Evolutionary conservation across 129 eudicot genomes (phyloP).

Genomic region (Lactuca saligna): DNA sequence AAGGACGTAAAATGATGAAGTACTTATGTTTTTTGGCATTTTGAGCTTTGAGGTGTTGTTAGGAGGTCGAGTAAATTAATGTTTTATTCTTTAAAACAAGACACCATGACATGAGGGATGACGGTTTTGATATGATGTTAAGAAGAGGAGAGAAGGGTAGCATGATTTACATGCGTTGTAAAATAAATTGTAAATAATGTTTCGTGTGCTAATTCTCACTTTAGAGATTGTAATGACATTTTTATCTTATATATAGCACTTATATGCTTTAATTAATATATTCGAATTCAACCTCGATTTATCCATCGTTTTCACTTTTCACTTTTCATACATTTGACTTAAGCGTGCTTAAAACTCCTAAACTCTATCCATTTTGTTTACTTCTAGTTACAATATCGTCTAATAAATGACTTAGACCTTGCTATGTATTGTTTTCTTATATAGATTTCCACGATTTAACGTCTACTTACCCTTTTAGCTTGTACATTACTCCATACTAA

Average conservation of each 20-base stretch:
- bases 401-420: neutral
- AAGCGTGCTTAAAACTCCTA: too few species aligned
- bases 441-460: too few species aligned
- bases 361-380: neutral
- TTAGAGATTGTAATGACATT: neutral
- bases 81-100: constrained; percentile 17
- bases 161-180: neutral
- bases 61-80: neutral
- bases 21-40: constrained; percentile 48
- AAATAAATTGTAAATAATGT: neutral
- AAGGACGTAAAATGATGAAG: constrained; percentile 40
- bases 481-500: too few species aligned
- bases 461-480: too few species aligned
- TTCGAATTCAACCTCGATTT: neutral
- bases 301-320: neutral
- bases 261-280: neutral
- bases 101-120: neutral
- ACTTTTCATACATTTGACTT: too few species aligned
- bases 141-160: too few species aligned
- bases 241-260: too few species aligned
- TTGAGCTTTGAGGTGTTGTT: constrained; percentile 34
- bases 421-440: neutral
- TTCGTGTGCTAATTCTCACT: neutral
- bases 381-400: neutral
- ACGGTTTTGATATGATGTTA: neutral